phyloP scores from a whole-genome alignment of 352 stramenopile genomes.

The Phytopythium ostracodes region DNA sequence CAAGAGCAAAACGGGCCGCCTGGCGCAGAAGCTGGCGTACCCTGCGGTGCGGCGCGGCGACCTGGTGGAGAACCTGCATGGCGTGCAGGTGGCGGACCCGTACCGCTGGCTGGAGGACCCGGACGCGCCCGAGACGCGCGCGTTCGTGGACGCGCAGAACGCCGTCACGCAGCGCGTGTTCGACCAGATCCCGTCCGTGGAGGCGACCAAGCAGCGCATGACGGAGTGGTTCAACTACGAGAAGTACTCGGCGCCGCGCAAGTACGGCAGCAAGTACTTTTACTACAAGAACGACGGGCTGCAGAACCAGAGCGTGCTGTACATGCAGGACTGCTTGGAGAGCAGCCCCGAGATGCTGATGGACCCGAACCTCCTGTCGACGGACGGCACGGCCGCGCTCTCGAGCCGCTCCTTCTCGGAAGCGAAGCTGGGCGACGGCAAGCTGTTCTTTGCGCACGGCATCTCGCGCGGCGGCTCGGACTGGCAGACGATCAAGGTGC shows the following conservation, averaged over 20 bases:
- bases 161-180: constrained; percentile 63
- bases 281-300: constrained; percentile 88
- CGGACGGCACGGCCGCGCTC: constrained; percentile 72
- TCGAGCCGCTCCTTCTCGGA: constrained; percentile 65
- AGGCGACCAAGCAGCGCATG: constrained; percentile 70
- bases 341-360: constrained; percentile 67
- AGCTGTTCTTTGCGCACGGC: constrained; percentile 80
- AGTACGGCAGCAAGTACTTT: constrained; percentile 76
- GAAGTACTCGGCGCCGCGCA: constrained; percentile 75
- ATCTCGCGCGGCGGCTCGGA: constrained; percentile 81
- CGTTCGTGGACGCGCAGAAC: constrained; percentile 79
- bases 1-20: constrained; percentile 17
- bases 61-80: constrained; percentile 55
- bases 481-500: constrained; percentile 86
- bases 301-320: constrained; percentile 86
- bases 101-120: constrained; percentile 82
- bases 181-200: constrained; percentile 54
- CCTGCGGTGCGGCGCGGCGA: constrained; percentile 43
- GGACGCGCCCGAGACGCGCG: constrained; percentile 72
- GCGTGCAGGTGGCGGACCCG: constrained; percentile 49
- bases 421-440: constrained; percentile 51
- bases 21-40: constrained; percentile 38
- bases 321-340: constrained; percentile 76
- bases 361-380: constrained; percentile 77
- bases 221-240: constrained; percentile 89